Evolutionary conservation across 257 asterid genomes (phyloP), one percentile per base, ranked within the genome.

Genomic region (Jacaranda mimosifolia): DNA sequence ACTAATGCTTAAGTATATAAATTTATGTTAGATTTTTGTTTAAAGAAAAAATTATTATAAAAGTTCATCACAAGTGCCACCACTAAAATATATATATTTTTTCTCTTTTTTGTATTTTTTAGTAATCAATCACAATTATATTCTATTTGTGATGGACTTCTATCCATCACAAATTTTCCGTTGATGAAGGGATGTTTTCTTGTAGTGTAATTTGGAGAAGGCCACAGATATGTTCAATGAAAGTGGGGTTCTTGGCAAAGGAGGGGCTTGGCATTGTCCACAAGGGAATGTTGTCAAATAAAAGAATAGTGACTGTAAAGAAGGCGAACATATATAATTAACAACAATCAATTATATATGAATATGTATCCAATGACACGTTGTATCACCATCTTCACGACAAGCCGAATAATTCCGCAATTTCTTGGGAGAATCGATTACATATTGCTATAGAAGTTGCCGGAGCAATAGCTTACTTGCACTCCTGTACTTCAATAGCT

Each of bases 281-380:
- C 82, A 83, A 79, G 51, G 86, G 83, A 18, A 79, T 83, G 83
- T 70, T 83, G 10, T 58, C 76, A 6, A 76, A 83, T 59, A 79
- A 81, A n/a, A 58, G 78, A 71, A 83, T 83, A 49, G 82, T 84
- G 1, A 86, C 90, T 0, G 86, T 86, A 7, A 86, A 84, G 66
- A 86, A 72, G 68, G 81, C 86, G 32, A 84, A 86, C 64, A n/a
- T n/a, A n/a, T n/a, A 68, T 77, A 73, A 56, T 73, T 9, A 83
- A 76, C 58, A 59, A 79, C 32, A 6, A 69, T 18, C 88, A 84
- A 67, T 72, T 9, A 68, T 70, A 9, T 82, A 78, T 39, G 86
- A 82, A 69, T 82, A 59, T 36, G 59, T 82, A 35, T 69, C 81
- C 3, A 82, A 82, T 0, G 83, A 80, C 14, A 81, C 82, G 8